Conservation (phyloP, 2,329 filamentous ascomycete species). For the Phyllosticta citriasiana region DNA sequence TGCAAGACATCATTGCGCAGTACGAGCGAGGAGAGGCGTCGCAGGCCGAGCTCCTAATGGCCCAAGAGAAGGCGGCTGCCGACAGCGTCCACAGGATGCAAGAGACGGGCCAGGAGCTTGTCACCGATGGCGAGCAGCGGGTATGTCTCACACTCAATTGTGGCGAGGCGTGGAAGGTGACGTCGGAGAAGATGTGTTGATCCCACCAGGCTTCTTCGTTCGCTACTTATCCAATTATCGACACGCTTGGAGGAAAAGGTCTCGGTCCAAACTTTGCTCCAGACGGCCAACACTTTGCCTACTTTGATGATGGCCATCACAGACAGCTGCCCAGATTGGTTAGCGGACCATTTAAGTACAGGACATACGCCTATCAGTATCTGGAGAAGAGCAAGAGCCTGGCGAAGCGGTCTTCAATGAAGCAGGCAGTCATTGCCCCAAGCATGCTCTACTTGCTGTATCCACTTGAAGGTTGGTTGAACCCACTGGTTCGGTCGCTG, state of each 20-base stretch:
- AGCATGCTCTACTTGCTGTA: constrained; percentile 26
- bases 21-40: constrained; percentile 19
- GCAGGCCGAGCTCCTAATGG: constrained; percentile 17
- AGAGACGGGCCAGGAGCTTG: constrained; percentile 18
- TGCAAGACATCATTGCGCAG: constrained; percentile 20
- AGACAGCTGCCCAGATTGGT: constrained; percentile 20
- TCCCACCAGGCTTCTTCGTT: constrained; percentile 17
- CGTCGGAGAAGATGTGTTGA: neutral
- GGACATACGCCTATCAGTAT: constrained; percentile 24
- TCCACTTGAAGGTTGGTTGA: constrained; percentile 16
- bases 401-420: constrained; percentile 18
- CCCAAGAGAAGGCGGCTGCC: constrained; percentile 22
- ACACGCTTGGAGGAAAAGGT: constrained; percentile 22
- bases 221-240: constrained; percentile 23
- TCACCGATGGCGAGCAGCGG: constrained; percentile 25
- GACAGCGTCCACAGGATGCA: constrained; percentile 20
- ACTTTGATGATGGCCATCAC: constrained; percentile 24
- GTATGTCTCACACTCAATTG: neutral
- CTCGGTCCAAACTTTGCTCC: constrained; percentile 19
- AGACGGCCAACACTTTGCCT: constrained; percentile 25
- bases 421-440: constrained; percentile 25
- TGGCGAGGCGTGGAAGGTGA: neutral
- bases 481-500: neutral
- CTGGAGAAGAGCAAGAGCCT: constrained; percentile 18
- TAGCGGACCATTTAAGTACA: constrained; percentile 20